Percentiles rank a stretch among this genome's conserved stretches.
These are phyloP conservation scores for Malassezia pachydermatis DNA, from an alignment of 1,284 basidiomycete species.

Conservation along the genomic window DNA sequence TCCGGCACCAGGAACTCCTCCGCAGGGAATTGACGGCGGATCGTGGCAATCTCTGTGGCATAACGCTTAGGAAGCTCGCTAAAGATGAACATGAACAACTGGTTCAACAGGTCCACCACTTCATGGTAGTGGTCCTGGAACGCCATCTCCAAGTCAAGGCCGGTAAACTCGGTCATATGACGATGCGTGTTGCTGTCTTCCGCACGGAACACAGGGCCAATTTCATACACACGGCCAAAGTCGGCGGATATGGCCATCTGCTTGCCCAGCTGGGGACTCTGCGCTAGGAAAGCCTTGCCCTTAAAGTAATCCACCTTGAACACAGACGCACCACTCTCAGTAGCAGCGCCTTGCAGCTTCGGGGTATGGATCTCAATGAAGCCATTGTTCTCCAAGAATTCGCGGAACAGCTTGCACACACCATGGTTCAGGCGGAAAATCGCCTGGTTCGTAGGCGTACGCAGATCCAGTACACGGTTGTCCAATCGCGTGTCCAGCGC, in stretches of 20 bases:
- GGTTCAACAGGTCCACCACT: conserved; percentile 48
- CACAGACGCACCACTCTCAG: conserved; percentile 89
- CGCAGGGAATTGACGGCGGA: conserved; percentile 79
- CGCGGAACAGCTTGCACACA: conserved; percentile 78
- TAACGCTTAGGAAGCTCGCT: conserved; percentile 56
- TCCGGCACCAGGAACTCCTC: conserved; percentile 46
- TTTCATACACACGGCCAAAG: conserved; percentile 95
- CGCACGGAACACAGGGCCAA: conserved; percentile 87
- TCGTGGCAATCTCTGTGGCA: conserved; percentile 65
- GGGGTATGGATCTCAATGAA: conserved; percentile 96
- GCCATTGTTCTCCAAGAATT: conserved; percentile 64
- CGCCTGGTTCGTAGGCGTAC: conserved; percentile 90
- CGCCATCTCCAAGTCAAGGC: conserved; percentile 96
- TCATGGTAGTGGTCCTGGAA: conserved; percentile 97
- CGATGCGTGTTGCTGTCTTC: conserved; percentile 95
- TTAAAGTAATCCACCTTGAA: conserved; percentile 99
- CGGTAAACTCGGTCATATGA: conserved; percentile 97
- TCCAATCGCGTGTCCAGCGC: conserved; percentile 74
- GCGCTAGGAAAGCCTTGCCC: conserved; percentile 85
- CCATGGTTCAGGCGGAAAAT: conserved; percentile 86
- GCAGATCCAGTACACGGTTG: conserved; percentile 85
- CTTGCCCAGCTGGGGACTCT: conserved; percentile 92
- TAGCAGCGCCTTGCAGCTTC: conserved; percentile 92
- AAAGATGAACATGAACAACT: conserved; percentile 47
- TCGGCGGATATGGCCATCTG: conserved; percentile 99